Percentiles rank a stretch among this genome's conserved stretches.
Evolutionary conservation across 768 basidiomycete genomes (phyloP).

Genomic region (Phylloporus sp.): DNA sequence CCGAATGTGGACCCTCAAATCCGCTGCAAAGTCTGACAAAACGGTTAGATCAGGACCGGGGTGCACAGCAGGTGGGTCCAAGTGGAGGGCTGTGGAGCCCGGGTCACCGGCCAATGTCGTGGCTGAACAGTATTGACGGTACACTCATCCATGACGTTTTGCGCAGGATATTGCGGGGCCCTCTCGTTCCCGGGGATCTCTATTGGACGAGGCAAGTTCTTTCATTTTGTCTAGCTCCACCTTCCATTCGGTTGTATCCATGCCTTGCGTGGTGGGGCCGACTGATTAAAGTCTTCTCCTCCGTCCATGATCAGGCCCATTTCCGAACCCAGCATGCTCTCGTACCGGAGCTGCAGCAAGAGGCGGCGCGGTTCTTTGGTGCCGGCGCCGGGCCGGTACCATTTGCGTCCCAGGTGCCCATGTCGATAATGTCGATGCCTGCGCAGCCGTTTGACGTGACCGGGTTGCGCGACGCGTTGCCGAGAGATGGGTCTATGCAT

Average conservation of each 20-base stretch:
- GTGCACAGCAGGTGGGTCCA: slow-evolving; percentile 63
- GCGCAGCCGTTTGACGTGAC: slow-evolving; percentile 55
- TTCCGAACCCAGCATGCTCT: slow-evolving; percentile 55
- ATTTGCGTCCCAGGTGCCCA: slow-evolving; percentile 19
- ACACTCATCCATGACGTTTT: slow-evolving; percentile 1
- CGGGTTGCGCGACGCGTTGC: slow-evolving; percentile 29
- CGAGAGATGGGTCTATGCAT: slow-evolving; percentile 10
- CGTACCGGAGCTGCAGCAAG: slow-evolving; percentile 48
- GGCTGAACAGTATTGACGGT: background rate
- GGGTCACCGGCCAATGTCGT: slow-evolving; percentile 2
- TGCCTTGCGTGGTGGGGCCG: background rate
- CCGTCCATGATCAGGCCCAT: slow-evolving; percentile 34
- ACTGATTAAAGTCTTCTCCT: background rate
- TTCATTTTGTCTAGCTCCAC: slow-evolving; percentile 12
- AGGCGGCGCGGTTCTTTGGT: slow-evolving; percentile 70
- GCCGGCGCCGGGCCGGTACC: slow-evolving; percentile 21
- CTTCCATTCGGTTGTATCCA: slow-evolving; percentile 5
- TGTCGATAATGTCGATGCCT: slow-evolving; percentile 24
- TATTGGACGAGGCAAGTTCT: slow-evolving; percentile 57
- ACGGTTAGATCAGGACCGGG: slow-evolving; percentile 74
- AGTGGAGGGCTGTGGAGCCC: slow-evolving; percentile 4
- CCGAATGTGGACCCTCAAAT: slow-evolving; percentile 86
- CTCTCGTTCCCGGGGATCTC: slow-evolving; percentile 33
- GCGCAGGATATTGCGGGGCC: slow-evolving; percentile 67
- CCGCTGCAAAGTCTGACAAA: slow-evolving; percentile 78